phyloP scores from a whole-genome alignment of 768 basidiomycete species.

The Postia placenta region DNA sequence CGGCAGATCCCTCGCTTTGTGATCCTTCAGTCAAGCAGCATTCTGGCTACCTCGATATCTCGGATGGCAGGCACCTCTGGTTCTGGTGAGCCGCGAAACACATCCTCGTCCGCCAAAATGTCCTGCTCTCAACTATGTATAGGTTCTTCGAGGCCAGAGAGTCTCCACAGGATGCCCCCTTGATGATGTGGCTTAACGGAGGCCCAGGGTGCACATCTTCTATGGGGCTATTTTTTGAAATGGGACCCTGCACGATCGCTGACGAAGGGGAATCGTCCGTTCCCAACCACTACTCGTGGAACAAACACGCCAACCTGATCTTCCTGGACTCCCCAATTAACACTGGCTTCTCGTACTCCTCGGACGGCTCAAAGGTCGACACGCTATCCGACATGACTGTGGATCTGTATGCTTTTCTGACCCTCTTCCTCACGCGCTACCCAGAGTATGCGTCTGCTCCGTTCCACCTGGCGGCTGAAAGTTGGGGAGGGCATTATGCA shows the following conservation, averaged over 20 bases:
- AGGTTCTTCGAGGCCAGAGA: constrained; percentile 43
- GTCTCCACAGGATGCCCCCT: constrained; percentile 24
- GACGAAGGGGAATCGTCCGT: constrained; percentile 42
- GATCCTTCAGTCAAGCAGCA: constrained; percentile 61
- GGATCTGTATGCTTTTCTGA: constrained; percentile 28
- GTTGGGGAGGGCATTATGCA: constrained; percentile 20
- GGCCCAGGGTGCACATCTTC: constrained; percentile 24
- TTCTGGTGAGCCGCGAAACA: constrained; percentile 34
- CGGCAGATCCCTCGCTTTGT: constrained; percentile 63
- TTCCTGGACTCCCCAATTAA: constrained; percentile 37
- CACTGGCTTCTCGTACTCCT: constrained; percentile 36
- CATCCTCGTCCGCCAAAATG: too few relatives aligned
- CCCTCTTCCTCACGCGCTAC: constrained; percentile 28
- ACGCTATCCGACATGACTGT: constrained; percentile 26
- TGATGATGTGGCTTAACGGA: constrained; percentile 32
- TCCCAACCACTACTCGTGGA: constrained; percentile 57
- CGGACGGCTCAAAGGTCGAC: constrained; percentile 21
- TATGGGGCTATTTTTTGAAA: constrained; percentile 40
- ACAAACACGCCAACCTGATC: constrained; percentile 53
- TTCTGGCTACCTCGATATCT: constrained; percentile 43
- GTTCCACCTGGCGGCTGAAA: constrained; percentile 29
- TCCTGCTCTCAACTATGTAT: neutral
- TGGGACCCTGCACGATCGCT: constrained; percentile 64
- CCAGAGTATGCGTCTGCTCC: constrained; percentile 21
- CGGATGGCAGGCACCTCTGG: constrained; percentile 43